Conservation (phyloP, 192 early-diverging fungal genomes). For the Backusella parvicylindrica region DNA sequence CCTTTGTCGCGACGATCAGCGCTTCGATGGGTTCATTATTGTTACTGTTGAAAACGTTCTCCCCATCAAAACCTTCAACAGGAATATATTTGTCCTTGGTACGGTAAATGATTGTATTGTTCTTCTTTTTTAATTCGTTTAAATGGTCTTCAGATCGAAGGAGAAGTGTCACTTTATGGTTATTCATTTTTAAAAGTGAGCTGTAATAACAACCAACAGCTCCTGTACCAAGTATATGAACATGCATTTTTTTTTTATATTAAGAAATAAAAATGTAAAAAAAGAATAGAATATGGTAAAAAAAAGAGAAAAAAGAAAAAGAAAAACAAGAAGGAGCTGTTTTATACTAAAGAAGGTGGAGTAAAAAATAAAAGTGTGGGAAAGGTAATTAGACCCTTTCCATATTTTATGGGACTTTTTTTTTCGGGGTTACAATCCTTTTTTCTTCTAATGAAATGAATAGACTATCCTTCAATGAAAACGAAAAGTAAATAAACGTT, state of each 20-base stretch:
- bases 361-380: neutral
- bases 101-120: constrained; percentile 13
- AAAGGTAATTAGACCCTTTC: neutral
- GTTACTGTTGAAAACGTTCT: neutral
- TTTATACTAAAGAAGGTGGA: neutral
- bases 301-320: neutral
- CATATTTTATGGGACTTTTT: too few relatives aligned
- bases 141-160: constrained; percentile 36
- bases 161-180: constrained; percentile 52
- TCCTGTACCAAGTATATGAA: constrained; percentile 68
- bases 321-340: neutral
- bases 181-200: constrained; percentile 43
- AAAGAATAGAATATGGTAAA: neutral
- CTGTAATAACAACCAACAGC: constrained; percentile 65
- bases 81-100: neutral
- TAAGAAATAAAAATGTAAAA: neutral
- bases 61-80: neutral
- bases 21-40: constrained; percentile 33
- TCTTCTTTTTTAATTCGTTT: neutral
- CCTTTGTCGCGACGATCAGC: constrained; percentile 60
- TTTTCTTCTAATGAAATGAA: too few relatives aligned
- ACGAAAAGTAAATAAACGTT: too few relatives aligned
- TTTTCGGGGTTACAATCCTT: too few relatives aligned
- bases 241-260: constrained; percentile 5
- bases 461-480: too few relatives aligned